Evolutionary conservation across 306 rosid genomes (phyloP), one percentile per base, ranked within the genome.

Genomic region (Canavalia gladiata): DNA sequence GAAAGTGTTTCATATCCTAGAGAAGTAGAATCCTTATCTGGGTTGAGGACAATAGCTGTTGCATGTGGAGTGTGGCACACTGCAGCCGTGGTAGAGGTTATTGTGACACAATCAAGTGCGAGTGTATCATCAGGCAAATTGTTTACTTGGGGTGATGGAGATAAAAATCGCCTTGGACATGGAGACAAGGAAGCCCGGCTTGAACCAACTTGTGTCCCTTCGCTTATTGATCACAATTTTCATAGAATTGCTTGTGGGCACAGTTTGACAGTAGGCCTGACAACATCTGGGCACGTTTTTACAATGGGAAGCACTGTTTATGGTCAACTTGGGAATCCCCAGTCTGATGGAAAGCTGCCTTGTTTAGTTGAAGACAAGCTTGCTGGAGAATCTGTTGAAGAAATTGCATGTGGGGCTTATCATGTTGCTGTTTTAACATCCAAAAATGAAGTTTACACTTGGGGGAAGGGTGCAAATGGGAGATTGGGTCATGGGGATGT

Each of bases 31-130:
- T 91, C 98, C 39, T 86, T 95, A 30, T 88, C 95, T 55, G 99
- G 98, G 46, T 84, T 95, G 92, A 93, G 97, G 90, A 93, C 99
- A 9, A 90, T 91, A 82, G 95, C 96, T 73, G 94, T 91, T 87
- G 99, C 99, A 83, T 95, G 99, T 87, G 99, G 99, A 84, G 99
- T 95, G 72, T 95, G 99, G 99, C 99, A 95, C 79, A 93, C 99
- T 81, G 98, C 99, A 76, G 99, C 99, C 51, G 95, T 93, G 5
- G 98, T 95, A 79, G 98, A 93, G 83, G 98, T 95, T 85, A 95
- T 95, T 79, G 92, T 86, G 76, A 88, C 98, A 60, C 99, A 95
- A 88, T 93, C 98, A 58, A 93, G 96, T 82, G 90, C 96, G 12
- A 90, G 93, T 87, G 57, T 84, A 68, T 91, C 95, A 33, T 95